A percentile compares a stretch with the other conserved stretches of the same genome.
Conservation (phyloP, 495 filamentous ascomycete species). For the Aspergillus indologenus region DNA sequence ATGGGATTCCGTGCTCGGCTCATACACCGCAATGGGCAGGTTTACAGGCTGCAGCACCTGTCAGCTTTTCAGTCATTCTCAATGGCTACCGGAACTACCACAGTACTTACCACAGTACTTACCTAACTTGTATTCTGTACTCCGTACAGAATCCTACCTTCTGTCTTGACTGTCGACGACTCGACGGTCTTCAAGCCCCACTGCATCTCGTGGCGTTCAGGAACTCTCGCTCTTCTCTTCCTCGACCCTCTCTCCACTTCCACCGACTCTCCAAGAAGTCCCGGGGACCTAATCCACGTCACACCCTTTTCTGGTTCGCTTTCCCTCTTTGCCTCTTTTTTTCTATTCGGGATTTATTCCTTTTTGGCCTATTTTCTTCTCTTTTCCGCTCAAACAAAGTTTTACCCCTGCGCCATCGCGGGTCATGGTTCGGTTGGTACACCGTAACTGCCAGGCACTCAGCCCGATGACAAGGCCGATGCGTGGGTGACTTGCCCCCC, state of each 20-base stretch:
- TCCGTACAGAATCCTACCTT: no score
- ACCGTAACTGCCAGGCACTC: slow-evolving; percentile 1
- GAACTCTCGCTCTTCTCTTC: slow-evolving; percentile 3
- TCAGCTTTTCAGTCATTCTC: neutral
- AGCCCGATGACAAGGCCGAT: neutral
- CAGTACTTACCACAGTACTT: no score
- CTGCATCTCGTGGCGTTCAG: slow-evolving; percentile 13
- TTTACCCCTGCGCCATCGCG: neutral
- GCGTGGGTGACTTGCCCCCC: neutral
- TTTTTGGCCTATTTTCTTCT: slow-evolving; percentile 4
- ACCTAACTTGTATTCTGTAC: neutral
- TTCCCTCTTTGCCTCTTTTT: neutral
- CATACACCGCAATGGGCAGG: neutral
- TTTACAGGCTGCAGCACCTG: neutral
- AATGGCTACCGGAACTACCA: neutral
- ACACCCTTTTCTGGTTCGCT: slow-evolving; percentile 5
- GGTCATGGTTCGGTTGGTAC: slow-evolving; percentile 1
- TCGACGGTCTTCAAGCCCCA: slow-evolving; percentile 8
- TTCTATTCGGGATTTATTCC: slow-evolving; percentile 7
- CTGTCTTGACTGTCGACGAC: no score
- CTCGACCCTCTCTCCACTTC: neutral
- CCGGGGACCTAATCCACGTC: slow-evolving; percentile 4
- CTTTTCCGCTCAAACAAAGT: neutral
- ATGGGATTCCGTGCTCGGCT: no score
- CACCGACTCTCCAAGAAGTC: slow-evolving; percentile 9